Evolutionary conservation across 768 basidiomycete species (phyloP).

Genomic region (Collybiopsis luxurians): DNA sequence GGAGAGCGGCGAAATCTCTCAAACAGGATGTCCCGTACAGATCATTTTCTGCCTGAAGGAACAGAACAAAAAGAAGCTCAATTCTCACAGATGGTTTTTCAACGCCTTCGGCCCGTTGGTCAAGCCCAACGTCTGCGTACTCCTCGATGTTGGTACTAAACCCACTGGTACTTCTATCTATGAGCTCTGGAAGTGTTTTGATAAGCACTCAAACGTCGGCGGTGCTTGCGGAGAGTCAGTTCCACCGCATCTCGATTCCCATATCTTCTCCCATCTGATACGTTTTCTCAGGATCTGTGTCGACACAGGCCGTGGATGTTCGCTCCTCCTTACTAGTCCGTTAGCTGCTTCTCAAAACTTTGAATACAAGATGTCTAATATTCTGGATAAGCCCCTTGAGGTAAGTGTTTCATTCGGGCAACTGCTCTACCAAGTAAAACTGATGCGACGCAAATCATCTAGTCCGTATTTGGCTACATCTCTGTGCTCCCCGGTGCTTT

Average conservation of each 20-base stretch:
- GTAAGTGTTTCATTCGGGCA: constrained; percentile 32
- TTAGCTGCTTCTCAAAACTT: constrained; percentile 95
- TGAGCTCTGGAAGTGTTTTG: constrained; percentile 96
- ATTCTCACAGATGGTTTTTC: constrained; percentile 97
- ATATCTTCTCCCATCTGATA: not conserved
- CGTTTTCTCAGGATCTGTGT: constrained; percentile 63
- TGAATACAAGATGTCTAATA: constrained; percentile 97
- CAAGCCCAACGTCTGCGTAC: constrained; percentile 84
- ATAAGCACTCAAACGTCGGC: constrained; percentile 81
- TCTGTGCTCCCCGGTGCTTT: constrained; percentile 91
- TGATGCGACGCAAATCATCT: not conserved
- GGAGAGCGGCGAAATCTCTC: constrained; percentile 75
- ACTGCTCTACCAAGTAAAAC: not conserved
- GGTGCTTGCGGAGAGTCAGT: constrained; percentile 93
- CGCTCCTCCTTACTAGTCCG: constrained; percentile 68
- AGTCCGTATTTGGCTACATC: constrained; percentile 85
- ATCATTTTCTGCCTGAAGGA: constrained; percentile 91
- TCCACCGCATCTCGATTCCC: not conserved
- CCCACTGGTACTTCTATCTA: constrained; percentile 94
- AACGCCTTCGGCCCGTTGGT: constrained; percentile 91
- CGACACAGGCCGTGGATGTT: constrained; percentile 72
- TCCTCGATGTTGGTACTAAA: constrained; percentile 95
- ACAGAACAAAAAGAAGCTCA: constrained; percentile 96
- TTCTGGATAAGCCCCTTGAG: constrained; percentile 95
- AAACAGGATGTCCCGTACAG: constrained; percentile 78